Conservation (phyloP, 306 rosid genomes). For the Glycine soja region DNA sequence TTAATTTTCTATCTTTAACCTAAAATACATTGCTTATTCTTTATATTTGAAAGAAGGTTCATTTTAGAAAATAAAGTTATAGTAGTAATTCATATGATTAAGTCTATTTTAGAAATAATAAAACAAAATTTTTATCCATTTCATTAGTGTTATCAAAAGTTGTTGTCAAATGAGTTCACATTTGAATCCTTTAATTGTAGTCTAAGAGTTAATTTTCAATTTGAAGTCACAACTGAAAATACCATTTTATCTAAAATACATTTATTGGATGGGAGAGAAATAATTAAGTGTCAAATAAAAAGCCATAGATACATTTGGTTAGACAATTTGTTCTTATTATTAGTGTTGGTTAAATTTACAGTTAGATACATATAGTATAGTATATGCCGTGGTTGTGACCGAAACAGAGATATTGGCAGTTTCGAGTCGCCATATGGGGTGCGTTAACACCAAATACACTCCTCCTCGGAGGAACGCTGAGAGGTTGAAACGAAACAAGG, state of each 20-base stretch:
- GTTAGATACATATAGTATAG: too few relatives aligned
- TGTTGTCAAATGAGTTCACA: too few relatives aligned
- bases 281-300: too few relatives aligned
- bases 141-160: background rate
- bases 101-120: background rate
- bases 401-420: conserved; percentile 39
- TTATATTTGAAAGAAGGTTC: background rate
- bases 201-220: too few relatives aligned
- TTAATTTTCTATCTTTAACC: background rate
- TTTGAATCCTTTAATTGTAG: too few relatives aligned
- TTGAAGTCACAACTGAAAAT: too few relatives aligned
- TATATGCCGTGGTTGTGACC: background rate
- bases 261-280: too few relatives aligned
- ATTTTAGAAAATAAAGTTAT: background rate
- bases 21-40: background rate
- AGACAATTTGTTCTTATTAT: too few relatives aligned
- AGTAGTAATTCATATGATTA: background rate
- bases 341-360: too few relatives aligned
- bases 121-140: background rate
- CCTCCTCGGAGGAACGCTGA: background rate
- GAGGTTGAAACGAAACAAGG: background rate
- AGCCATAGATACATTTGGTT: too few relatives aligned
- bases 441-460: conserved; percentile 52
- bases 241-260: too few relatives aligned
- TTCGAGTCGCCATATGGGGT: conserved; percentile 64